These are phyloP conservation scores for Pleurotus eryngii DNA, from an alignment of 768 basidiomycete genomes.

Conservation along the genomic window DNA sequence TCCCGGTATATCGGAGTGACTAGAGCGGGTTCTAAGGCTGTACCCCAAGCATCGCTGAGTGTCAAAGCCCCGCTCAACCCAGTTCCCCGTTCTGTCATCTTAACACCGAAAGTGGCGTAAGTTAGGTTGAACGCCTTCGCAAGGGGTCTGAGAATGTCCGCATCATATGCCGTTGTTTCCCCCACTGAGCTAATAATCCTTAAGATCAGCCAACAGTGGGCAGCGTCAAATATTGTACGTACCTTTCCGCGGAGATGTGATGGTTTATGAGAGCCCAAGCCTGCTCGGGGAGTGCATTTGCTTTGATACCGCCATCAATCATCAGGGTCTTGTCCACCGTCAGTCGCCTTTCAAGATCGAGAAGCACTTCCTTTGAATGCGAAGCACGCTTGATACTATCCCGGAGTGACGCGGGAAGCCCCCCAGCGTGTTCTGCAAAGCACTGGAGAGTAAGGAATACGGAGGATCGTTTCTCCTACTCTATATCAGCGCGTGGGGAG, in stretches of 20 bases:
- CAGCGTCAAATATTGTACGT: neutral
- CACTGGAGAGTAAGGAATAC: slow-evolving; percentile 33
- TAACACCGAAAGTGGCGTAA: slow-evolving; percentile 34
- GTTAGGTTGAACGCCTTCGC: slow-evolving; percentile 37
- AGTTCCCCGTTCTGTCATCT: neutral
- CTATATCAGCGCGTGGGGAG: neutral
- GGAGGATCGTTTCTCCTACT: neutral
- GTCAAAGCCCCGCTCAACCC: slow-evolving; percentile 27
- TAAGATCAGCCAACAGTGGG: neutral
- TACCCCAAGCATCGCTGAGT: slow-evolving; percentile 36
- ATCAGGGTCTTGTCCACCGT: slow-evolving; percentile 34
- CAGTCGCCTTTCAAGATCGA: slow-evolving; percentile 35
- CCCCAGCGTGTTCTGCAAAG: slow-evolving; percentile 43
- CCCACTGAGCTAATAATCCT: slow-evolving; percentile 27
- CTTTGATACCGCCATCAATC: slow-evolving; percentile 40
- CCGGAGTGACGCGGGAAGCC: slow-evolving; percentile 32
- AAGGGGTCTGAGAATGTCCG: slow-evolving; percentile 27
- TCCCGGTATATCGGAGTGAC: slow-evolving; percentile 29
- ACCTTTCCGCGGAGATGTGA: slow-evolving; percentile 43
- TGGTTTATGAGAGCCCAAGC: slow-evolving; percentile 49
- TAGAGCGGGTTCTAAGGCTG: slow-evolving; percentile 47
- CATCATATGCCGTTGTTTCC: slow-evolving; percentile 25
- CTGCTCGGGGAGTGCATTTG: slow-evolving; percentile 59
- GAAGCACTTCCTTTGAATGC: slow-evolving; percentile 35
- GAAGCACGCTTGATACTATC: slow-evolving; percentile 30